Evolutionary conservation across 176 grass and related monocot species (phyloP), one percentile per base, ranked within the genome.

Genomic region (Dendrocalamus sinicus): DNA sequence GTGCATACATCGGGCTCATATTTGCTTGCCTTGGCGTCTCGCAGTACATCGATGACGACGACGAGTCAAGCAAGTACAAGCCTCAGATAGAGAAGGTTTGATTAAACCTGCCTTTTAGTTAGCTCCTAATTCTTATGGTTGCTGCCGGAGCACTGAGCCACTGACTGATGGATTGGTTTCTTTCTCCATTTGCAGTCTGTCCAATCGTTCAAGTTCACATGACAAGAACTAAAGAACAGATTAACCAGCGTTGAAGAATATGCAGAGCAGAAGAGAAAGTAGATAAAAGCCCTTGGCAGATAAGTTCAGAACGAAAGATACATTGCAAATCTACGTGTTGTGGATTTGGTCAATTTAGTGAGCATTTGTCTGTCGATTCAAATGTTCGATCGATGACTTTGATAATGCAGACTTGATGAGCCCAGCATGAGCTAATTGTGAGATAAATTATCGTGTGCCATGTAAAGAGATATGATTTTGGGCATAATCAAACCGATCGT

Each of bases 11-110:
- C 5, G 9, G 4, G 26, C 19, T 86, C 35, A 71, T 52, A 20
- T 93, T 57, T 80, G 8, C n/a, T 73, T 17, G 22, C 37, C 10
- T 48, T 67, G 39, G 46, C 55, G 28, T 58, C 51, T 80, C 81
- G 63, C 81, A 94, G 96, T 98, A 89, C 66, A 79, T 92, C 80
- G 93, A 95, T 2, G 90, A 91, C 53, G 96, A 92, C 7, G 96
- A 84, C 5, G 89, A 98, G 44, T 75, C 84, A 8, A 86, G 79
- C 15, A 94, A 91, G 79, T 95, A 89, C 78, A 85, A 54, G 55
- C 50, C 93, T 15, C 80, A 92, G 59, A 92, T 98, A 10, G 88
- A 89, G 86, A 92, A 95, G 89, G 17, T 55, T 52, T 0, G 12
- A 44, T 22, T 67, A 5, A 44, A 53, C 45, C 62, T 43, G 9